These are phyloP conservation scores for Tubosaeta brunneosetosa DNA, from an alignment of 768 basidiomycete genomes.

Conservation along the genomic window DNA sequence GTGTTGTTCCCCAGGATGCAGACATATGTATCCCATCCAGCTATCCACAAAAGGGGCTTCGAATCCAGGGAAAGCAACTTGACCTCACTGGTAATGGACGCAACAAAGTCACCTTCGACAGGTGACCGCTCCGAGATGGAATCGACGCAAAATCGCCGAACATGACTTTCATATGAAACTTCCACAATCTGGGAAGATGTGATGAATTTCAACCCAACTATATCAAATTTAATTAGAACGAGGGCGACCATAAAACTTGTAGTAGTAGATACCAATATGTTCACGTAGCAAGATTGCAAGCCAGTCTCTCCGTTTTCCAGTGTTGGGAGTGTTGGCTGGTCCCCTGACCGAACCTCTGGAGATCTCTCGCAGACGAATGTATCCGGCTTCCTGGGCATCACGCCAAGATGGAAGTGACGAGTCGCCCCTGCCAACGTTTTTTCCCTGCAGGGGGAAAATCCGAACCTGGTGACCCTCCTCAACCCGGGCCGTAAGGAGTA, in stretches of 20 bases:
- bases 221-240: slow-evolving; percentile 3
- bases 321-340: slow-evolving; percentile 13
- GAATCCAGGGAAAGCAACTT: slow-evolving; percentile 41
- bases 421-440: slow-evolving; percentile 32
- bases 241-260: background rate
- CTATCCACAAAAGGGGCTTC: slow-evolving; percentile 48
- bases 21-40: slow-evolving; percentile 66
- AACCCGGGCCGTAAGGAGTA: slow-evolving; percentile 59
- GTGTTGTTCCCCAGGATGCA: slow-evolving; percentile 33
- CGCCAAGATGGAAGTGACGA: slow-evolving; percentile 48
- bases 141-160: slow-evolving; percentile 53
- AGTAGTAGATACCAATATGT: slow-evolving; percentile 49
- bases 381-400: slow-evolving; percentile 46
- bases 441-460: slow-evolving; percentile 45
- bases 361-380: slow-evolving; percentile 51
- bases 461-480: slow-evolving; percentile 44
- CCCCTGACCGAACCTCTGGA: slow-evolving; percentile 14
- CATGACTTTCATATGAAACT: slow-evolving; percentile 56
- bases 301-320: slow-evolving; percentile 56
- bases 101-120: slow-evolving; percentile 15
- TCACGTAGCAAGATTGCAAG: slow-evolving; percentile 63
- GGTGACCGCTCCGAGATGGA: slow-evolving; percentile 36
- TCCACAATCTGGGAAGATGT: slow-evolving; percentile 57
- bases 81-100: slow-evolving; percentile 39
- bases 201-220: slow-evolving; percentile 73